Base-by-base conservation (phyloP, 2,329 filamentous ascomycete species). In the Huntiella savannae region DNA sequence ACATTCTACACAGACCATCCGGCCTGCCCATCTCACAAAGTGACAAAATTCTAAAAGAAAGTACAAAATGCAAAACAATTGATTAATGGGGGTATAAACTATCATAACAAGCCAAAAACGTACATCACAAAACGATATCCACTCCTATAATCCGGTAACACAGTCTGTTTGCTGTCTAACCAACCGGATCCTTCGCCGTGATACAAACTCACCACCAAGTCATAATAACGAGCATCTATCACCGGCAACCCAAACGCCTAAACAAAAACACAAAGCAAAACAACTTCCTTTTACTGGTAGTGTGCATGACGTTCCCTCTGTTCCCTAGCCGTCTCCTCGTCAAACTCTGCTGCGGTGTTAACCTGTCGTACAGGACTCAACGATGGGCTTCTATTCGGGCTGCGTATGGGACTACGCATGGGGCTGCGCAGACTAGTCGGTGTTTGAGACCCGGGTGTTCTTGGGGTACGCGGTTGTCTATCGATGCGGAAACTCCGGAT, bases 341-440 rank as follows among this genome's bases (percentile, higher is more conserved):
- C 22, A 32, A 28, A 33, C 19, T 41, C 40, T 8, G 40, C 40
- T 1, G 15, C 19, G 8, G 40, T 41, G 32, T 41, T 28, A 11
- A 41, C 40, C 19, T 32, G 40, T 19, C 33, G 17, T 10, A 45
- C 33, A 10, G 41, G 41, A 35, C 32, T 44, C 33, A 28, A 28
- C 22, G 22, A 28, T 8, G 22, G 22, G 22, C 22, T 28, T 28
- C 15, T 35, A 15, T 44, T 33, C 32, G 33, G 41, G 33, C 41
- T 44, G 32, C 41, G 32, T 3, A 16, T 34, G 11, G 28, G 40
- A 13, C 34, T 47, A 22, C 40, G 40, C 10, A 36, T 22, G 5
- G 47, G 43, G 19, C 42, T 49, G 11, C 42, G 37, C 43, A 45
- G n/a, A 36, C 41, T 48, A 4, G 42, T 33, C 5, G 47, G 47